Percentiles rank a stretch among this genome's conserved stretches.
phyloP scores from a whole-genome alignment of 768 basidiomycete species.

The Paxillus rubicundulus region DNA sequence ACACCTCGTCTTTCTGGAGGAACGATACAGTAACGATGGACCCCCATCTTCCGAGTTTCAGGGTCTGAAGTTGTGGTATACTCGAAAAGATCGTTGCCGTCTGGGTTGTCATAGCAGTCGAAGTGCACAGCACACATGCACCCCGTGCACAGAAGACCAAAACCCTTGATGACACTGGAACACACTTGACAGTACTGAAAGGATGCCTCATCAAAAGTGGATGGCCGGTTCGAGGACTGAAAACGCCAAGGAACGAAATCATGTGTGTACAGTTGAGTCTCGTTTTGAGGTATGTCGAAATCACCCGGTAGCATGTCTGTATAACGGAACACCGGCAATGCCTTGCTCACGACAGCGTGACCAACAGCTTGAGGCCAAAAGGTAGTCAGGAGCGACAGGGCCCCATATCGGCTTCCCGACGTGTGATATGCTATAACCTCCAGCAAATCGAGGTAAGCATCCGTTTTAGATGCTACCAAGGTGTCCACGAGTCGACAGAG shows the following conservation, averaged over 20 bases:
- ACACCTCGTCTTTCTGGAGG: slow-evolving; percentile 32
- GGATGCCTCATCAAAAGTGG: slow-evolving; percentile 32
- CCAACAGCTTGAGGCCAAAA: slow-evolving; percentile 72
- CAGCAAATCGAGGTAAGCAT: slow-evolving; percentile 68
- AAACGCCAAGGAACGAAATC: slow-evolving; percentile 74
- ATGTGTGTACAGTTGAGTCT: slow-evolving; percentile 46
- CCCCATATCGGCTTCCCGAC: slow-evolving; percentile 49
- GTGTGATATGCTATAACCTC: slow-evolving; percentile 70
- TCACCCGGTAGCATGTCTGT: slow-evolving; percentile 19
- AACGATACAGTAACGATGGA: slow-evolving; percentile 58
- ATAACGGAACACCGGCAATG: slow-evolving; percentile 43
- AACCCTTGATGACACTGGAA: slow-evolving; percentile 52
- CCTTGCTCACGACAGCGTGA: slow-evolving; percentile 57
- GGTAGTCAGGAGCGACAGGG: slow-evolving; percentile 52
- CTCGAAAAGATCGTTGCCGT: slow-evolving; percentile 56
- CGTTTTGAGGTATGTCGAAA: neutral
- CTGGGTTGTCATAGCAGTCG: slow-evolving; percentile 72
- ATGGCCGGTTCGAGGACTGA: slow-evolving; percentile 23
- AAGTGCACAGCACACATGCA: slow-evolving; percentile 73
- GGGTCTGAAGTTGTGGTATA: slow-evolving; percentile 47
- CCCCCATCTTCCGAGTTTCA: slow-evolving; percentile 54
- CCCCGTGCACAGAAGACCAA: slow-evolving; percentile 68
- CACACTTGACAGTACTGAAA: slow-evolving; percentile 58
- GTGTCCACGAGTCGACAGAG: slow-evolving; percentile 53
- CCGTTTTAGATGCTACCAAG: slow-evolving; percentile 57